Conservation (phyloP, 805 yeast species). For the Myxozyma lipomycoides region DNA sequence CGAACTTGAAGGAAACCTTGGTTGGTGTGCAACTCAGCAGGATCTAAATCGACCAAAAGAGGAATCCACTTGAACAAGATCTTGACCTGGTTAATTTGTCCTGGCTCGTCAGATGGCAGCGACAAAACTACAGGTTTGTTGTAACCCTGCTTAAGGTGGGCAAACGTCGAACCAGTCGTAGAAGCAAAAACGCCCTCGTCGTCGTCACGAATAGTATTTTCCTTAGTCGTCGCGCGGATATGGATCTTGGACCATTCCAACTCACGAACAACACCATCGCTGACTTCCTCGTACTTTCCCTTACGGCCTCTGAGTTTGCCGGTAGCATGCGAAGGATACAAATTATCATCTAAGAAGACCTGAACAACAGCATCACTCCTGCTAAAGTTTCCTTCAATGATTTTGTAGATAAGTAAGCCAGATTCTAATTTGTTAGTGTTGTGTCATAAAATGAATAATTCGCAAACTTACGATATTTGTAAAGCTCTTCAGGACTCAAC, state of each 20-base stretch:
- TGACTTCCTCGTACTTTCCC: constrained; percentile 48
- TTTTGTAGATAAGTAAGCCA: constrained; percentile 71
- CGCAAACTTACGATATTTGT: constrained; percentile 29
- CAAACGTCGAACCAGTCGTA: constrained; percentile 59
- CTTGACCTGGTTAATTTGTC: constrained; percentile 34
- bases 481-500: constrained; percentile 45
- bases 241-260: constrained; percentile 66
- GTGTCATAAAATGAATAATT: constrained; percentile 11
- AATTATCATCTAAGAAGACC: constrained; percentile 69
- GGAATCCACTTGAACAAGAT: constrained; percentile 76
- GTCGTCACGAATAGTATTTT: constrained; percentile 45
- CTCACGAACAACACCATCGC: constrained; percentile 75
- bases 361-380: constrained; percentile 64
- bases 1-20: constrained; percentile 65
- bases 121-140: constrained; percentile 55
- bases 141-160: constrained; percentile 63
- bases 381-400: constrained; percentile 55
- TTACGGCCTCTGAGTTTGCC: constrained; percentile 44
- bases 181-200: constrained; percentile 58
- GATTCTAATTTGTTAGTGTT: constrained; percentile 39
- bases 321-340: constrained; percentile 59
- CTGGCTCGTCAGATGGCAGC: constrained; percentile 49
- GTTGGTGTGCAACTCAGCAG: constrained; percentile 68
- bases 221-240: constrained; percentile 58
- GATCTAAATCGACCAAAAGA: constrained; percentile 57